A percentile compares a stretch with the other conserved stretches of the same genome.
Evolutionary conservation across 2,329 filamentous ascomycete species (phyloP).

Genomic region (Dendrostoma leiphaemia): DNA sequence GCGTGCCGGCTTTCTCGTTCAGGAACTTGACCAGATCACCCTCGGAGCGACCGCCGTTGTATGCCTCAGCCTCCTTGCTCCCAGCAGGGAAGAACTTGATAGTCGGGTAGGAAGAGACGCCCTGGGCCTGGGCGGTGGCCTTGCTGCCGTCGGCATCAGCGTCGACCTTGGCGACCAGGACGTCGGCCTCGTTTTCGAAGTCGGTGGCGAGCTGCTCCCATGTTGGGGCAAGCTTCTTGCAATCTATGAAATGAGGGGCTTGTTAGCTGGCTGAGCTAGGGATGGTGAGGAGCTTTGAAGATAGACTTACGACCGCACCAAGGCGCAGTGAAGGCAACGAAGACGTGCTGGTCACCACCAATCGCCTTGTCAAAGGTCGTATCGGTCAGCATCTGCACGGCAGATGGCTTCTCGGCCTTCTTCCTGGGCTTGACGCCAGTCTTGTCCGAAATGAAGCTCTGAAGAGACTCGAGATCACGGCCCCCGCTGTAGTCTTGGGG

Average conservation of each 20-base stretch:
- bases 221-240: slow-evolving; percentile 86
- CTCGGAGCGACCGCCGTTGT: slow-evolving; percentile 75
- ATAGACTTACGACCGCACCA: slow-evolving; percentile 91
- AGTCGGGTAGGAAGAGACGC: slow-evolving; percentile 85
- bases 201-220: slow-evolving; percentile 87
- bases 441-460: slow-evolving; percentile 80
- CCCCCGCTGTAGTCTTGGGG: slow-evolving; percentile 84
- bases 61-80: slow-evolving; percentile 67
- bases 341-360: slow-evolving; percentile 81
- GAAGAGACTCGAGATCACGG: slow-evolving; percentile 82
- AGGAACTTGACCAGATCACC: slow-evolving; percentile 74
- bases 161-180: slow-evolving; percentile 93
- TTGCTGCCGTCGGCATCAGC: slow-evolving; percentile 87
- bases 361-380: slow-evolving; percentile 72
- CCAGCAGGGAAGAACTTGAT: slow-evolving; percentile 97
- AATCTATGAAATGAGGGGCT: slow-evolving; percentile 59
- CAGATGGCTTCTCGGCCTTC: slow-evolving; percentile 70
- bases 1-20: slow-evolving; percentile 85
- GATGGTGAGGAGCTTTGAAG: not conserved
- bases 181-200: slow-evolving; percentile 73
- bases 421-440: slow-evolving; percentile 78
- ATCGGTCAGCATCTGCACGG: slow-evolving; percentile 79
- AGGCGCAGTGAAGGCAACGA: slow-evolving; percentile 96
- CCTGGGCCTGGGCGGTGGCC: slow-evolving; percentile 70
- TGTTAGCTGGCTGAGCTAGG: slow-evolving; percentile 13